Base-by-base conservation (phyloP, 2,329 filamentous ascomycete genomes). In the Mollisia scopiformis region DNA sequence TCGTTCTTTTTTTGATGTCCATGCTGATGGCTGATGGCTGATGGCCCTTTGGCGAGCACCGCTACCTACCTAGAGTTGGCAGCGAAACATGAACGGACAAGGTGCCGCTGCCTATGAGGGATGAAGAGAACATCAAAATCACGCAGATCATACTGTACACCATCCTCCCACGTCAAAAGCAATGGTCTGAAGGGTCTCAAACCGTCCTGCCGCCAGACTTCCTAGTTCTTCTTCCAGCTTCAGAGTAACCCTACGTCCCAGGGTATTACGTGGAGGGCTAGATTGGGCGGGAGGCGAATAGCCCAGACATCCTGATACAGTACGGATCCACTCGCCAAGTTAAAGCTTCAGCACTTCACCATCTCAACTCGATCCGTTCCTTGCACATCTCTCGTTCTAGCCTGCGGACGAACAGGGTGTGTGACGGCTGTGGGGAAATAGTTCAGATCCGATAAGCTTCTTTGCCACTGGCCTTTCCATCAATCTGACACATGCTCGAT, bases 71-170 rank as follows among this genome's bases (percentile, higher is more conserved):
- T n/a, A n/a, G n/a, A 6, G 43, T 21, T 47, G 43, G 14, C 21
- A 27, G 43, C 43, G 43, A 47, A 47, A 47, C 43, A 47, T 47
- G 14, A 25, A 47, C 43, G 10, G 46, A 35, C 28, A 2, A 49
- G 46, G 46, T 49, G 28, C 7, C 46, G 23, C 10, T 25, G 19
- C 16, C 30, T 39, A 30, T 55, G 53, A 55, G 35, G 53, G 53
- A 55, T 52, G 21, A 58, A 23, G 47, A 58, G 47, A 58, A 21
- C 27, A 14, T 25, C 6, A 6, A 52, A 52, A 43, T 52, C 27
- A 33, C 55, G 55, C 55, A 58, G 55, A 58, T 58, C 55, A 58
- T 25, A n/a, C n/a, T n/a, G n/a, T n/a, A 58, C 55, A 58, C 23
- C n/a, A 7, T n/a, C 14, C 25, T 25, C 43, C 43, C 46, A 58